These are phyloP conservation scores for Chrysoporthe puriensis DNA, from an alignment of 2,329 filamentous ascomycete species.

Conservation along the genomic window DNA sequence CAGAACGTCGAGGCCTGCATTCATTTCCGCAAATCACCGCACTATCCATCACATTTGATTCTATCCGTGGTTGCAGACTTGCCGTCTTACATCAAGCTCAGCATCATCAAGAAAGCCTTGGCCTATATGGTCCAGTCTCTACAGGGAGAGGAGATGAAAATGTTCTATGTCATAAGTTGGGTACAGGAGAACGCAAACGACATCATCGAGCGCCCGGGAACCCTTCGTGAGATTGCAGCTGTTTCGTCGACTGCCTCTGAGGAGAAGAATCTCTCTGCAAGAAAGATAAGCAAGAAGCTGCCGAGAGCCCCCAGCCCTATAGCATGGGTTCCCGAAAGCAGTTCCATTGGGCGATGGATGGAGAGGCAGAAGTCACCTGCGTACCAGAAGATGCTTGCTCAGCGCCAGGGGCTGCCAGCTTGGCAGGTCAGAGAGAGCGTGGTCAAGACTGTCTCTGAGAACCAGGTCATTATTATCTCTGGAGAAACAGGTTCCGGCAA, in stretches of 20 bases:
- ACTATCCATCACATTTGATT: constrained; percentile 74
- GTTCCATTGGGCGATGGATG: constrained; percentile 71
- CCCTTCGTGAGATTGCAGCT: constrained; percentile 80
- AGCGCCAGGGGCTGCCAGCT: constrained; percentile 77
- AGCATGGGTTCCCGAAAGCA: constrained; percentile 62
- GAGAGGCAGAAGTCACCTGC: constrained; percentile 65
- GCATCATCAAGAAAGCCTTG: constrained; percentile 78
- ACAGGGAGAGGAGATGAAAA: constrained; percentile 81
- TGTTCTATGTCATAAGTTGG: constrained; percentile 91
- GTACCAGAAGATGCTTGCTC: constrained; percentile 75
- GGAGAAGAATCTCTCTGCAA: constrained; percentile 41
- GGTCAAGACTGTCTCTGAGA: constrained; percentile 71
- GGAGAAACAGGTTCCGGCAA: constrained; percentile 97
- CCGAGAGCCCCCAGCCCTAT: constrained; percentile 61
- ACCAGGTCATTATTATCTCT: constrained; percentile 94
- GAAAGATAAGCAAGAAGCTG: constrained; percentile 37
- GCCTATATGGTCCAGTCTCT: constrained; percentile 71
- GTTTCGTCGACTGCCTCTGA: constrained; percentile 71
- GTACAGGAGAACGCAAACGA: constrained; percentile 79
- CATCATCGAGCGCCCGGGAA: constrained; percentile 86
- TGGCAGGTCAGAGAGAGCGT: constrained; percentile 83
- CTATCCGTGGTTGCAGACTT: constrained; percentile 72
- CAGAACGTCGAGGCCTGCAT: constrained; percentile 56
- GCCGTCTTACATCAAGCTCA: constrained; percentile 91
- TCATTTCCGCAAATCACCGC: constrained; percentile 71